Evolutionary conservation across 2,329 filamentous ascomycete genomes (phyloP), one percentile per base, ranked within the genome.

Genomic region (Fusarium sp.): DNA sequence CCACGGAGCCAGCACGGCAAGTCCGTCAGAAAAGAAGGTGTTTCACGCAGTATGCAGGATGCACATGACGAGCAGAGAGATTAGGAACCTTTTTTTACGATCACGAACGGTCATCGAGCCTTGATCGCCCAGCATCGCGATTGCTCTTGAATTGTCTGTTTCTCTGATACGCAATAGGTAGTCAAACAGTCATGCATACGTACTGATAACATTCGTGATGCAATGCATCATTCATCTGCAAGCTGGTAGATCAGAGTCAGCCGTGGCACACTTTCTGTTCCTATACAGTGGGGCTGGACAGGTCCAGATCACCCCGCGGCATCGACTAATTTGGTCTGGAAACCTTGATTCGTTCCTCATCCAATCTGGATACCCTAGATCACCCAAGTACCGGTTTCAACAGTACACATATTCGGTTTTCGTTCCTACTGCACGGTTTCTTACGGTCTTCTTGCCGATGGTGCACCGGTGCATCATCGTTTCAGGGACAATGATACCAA

Each of bases 281-380:
- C 48, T 54, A 44, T 51, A 46, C 41, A 47, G 45, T 32, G 25
- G 56, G 55, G 44, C 70, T 65, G 71, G 44, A 41, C 69, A 57
- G 70, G 70, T 59, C 34, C 20, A 71, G 67, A 62, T 54, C 45
- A 34, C 47, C 55, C 69, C 70, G 70, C 67, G 70, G 70, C 63
- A 71, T 51, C 25, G 32, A 59, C 69, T 59, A 67, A 56, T 48
- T 54, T 56, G 65, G 64, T 62, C 58, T 56, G 43, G 60, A 67
- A 62, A 52, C 48, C 44, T 47, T 61, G 58, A 53, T 47, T 29
- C 48, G 27, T 51, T 51, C 22, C 22, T 20, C 16, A n/a, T 48
- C 32, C 62, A 53, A 30, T 16, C 27, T 45, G 25, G 40, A 32
- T 53, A 40, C 62, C 38, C 48, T 63, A 27, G 30, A 53, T 54